Percentiles rank a stretch among this genome's conserved stretches.
Evolutionary conservation across 169 alveolate genomes (phyloP).

Genomic region (Pseudocohnilembus persalinus): DNA sequence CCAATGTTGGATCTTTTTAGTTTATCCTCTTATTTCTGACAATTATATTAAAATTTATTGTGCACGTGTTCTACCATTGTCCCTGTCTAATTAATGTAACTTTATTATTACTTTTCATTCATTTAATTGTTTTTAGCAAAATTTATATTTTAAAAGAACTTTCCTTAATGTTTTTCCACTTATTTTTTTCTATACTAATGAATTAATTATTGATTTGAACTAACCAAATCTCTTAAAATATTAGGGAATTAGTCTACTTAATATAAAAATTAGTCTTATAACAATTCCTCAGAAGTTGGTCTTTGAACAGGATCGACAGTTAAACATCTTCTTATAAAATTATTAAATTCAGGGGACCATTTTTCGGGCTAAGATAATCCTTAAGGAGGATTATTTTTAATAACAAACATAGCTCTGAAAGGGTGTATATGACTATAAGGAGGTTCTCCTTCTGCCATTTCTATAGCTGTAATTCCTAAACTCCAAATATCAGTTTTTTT

Average conservation of each 20-base stretch:
- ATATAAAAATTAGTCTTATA: constrained; percentile 68
- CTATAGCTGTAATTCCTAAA: constrained; percentile 90
- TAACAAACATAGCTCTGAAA: constrained; percentile 78
- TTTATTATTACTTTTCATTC: too few relatives aligned
- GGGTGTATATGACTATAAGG: constrained; percentile 85
- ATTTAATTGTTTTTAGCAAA: neutral
- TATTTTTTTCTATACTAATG: constrained; percentile 53
- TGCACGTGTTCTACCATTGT: neutral
- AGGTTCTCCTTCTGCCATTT: constrained; percentile 91
- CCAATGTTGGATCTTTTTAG: too few relatives aligned
- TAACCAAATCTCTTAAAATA: constrained; percentile 54
- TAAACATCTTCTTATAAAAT: constrained; percentile 72
- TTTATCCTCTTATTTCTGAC: too few relatives aligned
- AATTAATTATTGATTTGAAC: constrained; percentile 56
- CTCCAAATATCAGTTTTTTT: constrained; percentile 91
- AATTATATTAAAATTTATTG: too few relatives aligned
- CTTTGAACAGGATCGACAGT: constrained; percentile 68
- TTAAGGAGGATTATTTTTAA: constrained; percentile 75
- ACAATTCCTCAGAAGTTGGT: constrained; percentile 79
- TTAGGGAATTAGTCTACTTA: constrained; percentile 46
- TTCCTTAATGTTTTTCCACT: neutral
- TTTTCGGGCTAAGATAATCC: constrained; percentile 69
- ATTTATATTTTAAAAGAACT: neutral
- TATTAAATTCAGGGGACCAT: constrained; percentile 78
- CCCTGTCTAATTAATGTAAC: neutral